Conservation (phyloP, 371 early-diverging fungal species). For the Apophysomyces sp. region DNA sequence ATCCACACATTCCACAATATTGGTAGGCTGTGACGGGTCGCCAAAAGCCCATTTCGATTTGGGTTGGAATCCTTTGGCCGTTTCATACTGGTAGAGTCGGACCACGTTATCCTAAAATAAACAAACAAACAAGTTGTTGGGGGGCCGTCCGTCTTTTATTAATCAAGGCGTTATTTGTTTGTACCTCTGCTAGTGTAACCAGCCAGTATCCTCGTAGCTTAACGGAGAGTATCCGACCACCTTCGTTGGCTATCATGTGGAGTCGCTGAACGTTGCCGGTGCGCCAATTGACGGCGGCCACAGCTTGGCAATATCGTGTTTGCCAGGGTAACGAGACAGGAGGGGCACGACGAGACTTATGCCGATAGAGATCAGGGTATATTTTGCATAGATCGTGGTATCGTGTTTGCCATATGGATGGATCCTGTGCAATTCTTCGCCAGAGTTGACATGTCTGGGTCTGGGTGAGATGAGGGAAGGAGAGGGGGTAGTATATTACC, state of each 20-base stretch:
- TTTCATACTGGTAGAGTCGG: constrained; percentile 29
- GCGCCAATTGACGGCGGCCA: constrained; percentile 40
- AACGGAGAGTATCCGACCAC: constrained; percentile 33
- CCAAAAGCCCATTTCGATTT: constrained; percentile 36
- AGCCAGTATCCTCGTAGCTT: constrained; percentile 29
- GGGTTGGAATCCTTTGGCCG: constrained; percentile 19
- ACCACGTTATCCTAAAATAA: constrained; percentile 33
- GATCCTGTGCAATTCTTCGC: constrained; percentile 33
- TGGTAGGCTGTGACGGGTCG: constrained; percentile 17
- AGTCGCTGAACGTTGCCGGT: constrained; percentile 40
- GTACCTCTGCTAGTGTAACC: constrained; percentile 44
- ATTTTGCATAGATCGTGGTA: constrained; percentile 21
- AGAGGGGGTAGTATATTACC: constrained; percentile 12
- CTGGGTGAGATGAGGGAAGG: too few species aligned
- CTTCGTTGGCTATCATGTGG: constrained; percentile 18
- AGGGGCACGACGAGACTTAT: constrained; percentile 2
- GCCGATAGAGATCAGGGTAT: constrained; percentile 37
- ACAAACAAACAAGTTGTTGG: too few species aligned
- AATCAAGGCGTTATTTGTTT: too few species aligned
- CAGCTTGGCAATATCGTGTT: constrained; percentile 38
- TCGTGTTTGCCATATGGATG: constrained; percentile 33
- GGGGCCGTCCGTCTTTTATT: too few species aligned
- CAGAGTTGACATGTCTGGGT: constrained; percentile 39
- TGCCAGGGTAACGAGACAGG: constrained; percentile 27
- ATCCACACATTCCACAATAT: constrained; percentile 43